Evolutionary conservation across 345 rosid species (phyloP).

Genomic region (Syzygium aqueum): DNA sequence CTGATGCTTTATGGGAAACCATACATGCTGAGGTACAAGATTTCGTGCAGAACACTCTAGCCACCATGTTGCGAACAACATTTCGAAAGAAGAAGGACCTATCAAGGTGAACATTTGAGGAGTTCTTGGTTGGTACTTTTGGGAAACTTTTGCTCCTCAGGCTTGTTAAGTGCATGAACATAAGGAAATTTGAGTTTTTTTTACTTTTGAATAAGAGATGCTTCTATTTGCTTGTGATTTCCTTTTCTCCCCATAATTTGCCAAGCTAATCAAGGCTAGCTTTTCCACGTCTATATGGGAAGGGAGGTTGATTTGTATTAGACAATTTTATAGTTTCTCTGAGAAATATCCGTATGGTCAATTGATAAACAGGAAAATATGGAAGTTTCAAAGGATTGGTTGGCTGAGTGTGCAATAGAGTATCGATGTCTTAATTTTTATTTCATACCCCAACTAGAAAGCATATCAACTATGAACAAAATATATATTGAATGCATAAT

Average conservation of each 20-base stretch:
- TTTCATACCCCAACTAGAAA: not conserved
- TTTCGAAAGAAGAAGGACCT: conserved; percentile 94
- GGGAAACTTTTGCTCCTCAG: not conserved
- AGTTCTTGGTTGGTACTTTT: not conserved
- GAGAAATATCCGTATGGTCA: not conserved
- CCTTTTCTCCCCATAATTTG: not conserved
- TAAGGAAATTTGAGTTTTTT: not conserved
- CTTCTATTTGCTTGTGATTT: not conserved
- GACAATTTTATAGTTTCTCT: not conserved
- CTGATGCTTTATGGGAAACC: conserved; percentile 99
- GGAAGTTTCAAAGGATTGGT: not conserved
- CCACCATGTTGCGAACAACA: conserved; percentile 88
- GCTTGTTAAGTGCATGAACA: not conserved
- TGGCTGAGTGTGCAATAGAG: not conserved
- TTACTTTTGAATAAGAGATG: not conserved
- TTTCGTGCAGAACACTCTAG: conserved; percentile 95
- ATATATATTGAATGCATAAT: not conserved
- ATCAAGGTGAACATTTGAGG: conserved; percentile 45
- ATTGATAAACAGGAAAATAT: not conserved
- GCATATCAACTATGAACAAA: not conserved
- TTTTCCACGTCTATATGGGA: not conserved
- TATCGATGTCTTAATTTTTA: not conserved
- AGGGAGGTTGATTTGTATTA: not conserved
- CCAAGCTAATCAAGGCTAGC: not conserved
- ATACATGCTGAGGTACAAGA: conserved; percentile 99